Percentiles rank a stretch among this genome's conserved stretches.
Conservation (phyloP, 768 basidiomycete genomes). For the Russula compacta region DNA sequence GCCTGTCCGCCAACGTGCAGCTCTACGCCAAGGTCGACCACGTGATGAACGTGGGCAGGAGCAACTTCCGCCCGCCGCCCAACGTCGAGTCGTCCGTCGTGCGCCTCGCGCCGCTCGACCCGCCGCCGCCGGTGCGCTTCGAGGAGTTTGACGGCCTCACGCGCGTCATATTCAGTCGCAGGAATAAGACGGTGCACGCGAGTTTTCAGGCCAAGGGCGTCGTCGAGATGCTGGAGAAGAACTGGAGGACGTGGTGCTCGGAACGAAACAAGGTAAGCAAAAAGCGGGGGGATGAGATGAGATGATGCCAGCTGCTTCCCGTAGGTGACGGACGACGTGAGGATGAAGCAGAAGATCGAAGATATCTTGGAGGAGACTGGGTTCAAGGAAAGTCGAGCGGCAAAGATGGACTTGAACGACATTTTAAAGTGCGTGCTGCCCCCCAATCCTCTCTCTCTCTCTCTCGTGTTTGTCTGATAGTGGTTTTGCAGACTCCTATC, state of each 20-base stretch:
- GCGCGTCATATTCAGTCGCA: constrained; percentile 79
- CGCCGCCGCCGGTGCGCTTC: constrained; percentile 91
- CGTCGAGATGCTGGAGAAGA: constrained; percentile 86
- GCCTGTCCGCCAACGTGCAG: constrained; percentile 93
- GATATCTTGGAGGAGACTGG: constrained; percentile 18
- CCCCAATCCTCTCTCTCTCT: background rate
- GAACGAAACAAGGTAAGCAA: constrained; percentile 53
- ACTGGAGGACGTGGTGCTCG: constrained; percentile 88
- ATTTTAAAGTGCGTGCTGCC: constrained; percentile 11
- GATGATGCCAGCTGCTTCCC: background rate
- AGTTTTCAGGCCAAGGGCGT: constrained; percentile 94
- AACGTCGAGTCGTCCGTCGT: constrained; percentile 92
- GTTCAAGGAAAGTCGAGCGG: constrained; percentile 16
- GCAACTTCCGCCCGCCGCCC: constrained; percentile 94
- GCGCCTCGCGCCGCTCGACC: constrained; percentile 83
- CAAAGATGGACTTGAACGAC: constrained; percentile 21
- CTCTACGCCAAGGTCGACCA: constrained; percentile 95
- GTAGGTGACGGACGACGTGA: constrained; percentile 3
- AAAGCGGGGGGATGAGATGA: background rate
- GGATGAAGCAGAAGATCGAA: constrained; percentile 16
- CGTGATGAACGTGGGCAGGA: constrained; percentile 92
- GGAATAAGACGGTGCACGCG: constrained; percentile 85
- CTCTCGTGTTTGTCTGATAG: background rate
- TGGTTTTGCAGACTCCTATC: constrained; percentile 8
- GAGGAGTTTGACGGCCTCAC: constrained; percentile 97